Conservation (phyloP, 1,139 yeast species). For the Zygoascus meyerae region DNA sequence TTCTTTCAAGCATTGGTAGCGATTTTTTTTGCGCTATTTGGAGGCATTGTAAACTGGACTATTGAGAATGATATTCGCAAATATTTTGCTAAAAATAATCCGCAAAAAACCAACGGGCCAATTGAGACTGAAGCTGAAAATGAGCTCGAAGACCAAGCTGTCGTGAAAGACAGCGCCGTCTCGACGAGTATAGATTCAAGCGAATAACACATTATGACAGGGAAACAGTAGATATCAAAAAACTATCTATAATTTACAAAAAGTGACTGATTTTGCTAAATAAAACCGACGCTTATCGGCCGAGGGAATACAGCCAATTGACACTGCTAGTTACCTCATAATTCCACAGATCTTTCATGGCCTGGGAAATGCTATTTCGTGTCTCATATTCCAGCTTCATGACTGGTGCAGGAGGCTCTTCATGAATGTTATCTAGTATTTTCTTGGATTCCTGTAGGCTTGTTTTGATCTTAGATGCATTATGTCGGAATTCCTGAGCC, state of each 20-base stretch:
- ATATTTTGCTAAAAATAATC: conserved; percentile 37
- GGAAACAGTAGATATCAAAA: not conserved
- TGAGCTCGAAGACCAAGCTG: not conserved
- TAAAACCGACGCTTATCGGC: not conserved
- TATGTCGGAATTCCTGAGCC: conserved; percentile 49
- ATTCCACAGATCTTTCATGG: conserved; percentile 78
- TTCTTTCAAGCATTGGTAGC: conserved; percentile 36
- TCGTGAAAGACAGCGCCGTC: not conserved
- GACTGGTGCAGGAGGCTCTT: conserved; percentile 29
- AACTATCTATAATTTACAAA: not conserved
- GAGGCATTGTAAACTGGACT: conserved; percentile 55
- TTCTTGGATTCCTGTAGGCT: conserved; percentile 47
- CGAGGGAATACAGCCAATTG: conserved; percentile 50
- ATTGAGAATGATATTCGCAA: conserved; percentile 51
- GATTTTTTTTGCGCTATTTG: conserved; percentile 50
- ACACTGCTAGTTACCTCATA: conserved; percentile 63
- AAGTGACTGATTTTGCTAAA: not conserved
- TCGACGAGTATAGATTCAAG: not conserved
- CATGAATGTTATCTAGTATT: conserved; percentile 40
- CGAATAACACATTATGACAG: not conserved
- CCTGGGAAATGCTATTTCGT: conserved; percentile 49
- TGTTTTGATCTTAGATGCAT: conserved; percentile 43
- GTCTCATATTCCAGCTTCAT: conserved; percentile 37
- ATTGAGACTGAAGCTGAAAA: not conserved
- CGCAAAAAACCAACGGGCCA: not conserved